Conservation (phyloP, 2,329 filamentous ascomycete species). For the Aspergillus sp. region DNA sequence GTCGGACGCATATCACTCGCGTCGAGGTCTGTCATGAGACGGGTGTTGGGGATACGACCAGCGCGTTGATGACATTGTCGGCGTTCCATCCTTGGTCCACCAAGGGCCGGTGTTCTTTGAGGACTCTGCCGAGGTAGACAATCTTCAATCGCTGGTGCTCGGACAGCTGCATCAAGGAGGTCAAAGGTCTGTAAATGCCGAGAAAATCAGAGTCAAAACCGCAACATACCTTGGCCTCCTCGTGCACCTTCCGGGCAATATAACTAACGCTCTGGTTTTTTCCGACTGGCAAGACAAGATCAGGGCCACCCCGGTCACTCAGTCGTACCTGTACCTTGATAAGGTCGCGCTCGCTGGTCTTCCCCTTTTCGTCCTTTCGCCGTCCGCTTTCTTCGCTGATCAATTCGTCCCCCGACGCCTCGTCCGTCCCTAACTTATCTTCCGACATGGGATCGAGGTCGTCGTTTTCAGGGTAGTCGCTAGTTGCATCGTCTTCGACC, state of each 20-base stretch:
- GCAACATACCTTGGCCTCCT: conserved; percentile 54
- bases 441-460: conserved; percentile 17
- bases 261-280: conserved; percentile 56
- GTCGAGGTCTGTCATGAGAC: conserved; percentile 7
- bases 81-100: conserved; percentile 64
- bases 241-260: conserved; percentile 53
- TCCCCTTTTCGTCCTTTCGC: conserved; percentile 50
- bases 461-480: conserved; percentile 13
- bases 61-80: conserved; percentile 66
- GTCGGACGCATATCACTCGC: too few relatives aligned
- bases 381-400: conserved; percentile 31
- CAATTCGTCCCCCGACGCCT: conserved; percentile 32
- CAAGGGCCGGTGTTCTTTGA: conserved; percentile 59
- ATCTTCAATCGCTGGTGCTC: conserved; percentile 55
- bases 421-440: conserved; percentile 26
- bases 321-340: conserved; percentile 53
- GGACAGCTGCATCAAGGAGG: conserved; percentile 42
- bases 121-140: conserved; percentile 70
- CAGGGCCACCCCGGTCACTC: conserved; percentile 55
- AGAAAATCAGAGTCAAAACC: not conserved
- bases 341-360: conserved; percentile 47
- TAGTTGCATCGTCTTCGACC: conserved; percentile 13
- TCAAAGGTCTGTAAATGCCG: conserved; percentile 2
- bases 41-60: conserved; percentile 44
- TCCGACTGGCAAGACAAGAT: conserved; percentile 50